Conservation (phyloP, 1,284 basidiomycete species). For the Naganishia liquefaciens region DNA sequence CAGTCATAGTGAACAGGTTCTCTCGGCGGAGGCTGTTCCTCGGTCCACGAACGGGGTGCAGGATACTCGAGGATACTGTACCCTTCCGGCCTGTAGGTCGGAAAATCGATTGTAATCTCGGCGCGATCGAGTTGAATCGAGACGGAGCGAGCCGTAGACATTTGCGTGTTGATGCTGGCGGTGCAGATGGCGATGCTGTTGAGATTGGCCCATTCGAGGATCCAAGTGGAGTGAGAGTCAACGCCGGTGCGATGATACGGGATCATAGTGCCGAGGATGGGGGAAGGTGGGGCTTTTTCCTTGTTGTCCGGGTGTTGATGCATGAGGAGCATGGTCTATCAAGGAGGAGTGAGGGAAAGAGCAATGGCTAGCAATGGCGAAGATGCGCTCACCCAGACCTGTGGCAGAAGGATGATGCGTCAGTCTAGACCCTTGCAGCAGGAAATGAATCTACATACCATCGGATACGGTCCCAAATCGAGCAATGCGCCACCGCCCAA, state of each 20-base stretch:
- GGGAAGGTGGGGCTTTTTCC: conserved; percentile 59
- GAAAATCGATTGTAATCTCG: conserved; percentile 42
- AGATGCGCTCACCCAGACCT: conserved; percentile 26
- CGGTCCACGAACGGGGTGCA: conserved; percentile 33
- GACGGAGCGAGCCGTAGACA: conserved; percentile 38
- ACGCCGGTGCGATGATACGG: conserved; percentile 70
- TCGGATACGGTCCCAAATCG: conserved; percentile 82
- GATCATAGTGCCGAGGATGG: conserved; percentile 52
- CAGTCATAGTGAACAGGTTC: conserved; percentile 59
- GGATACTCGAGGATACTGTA: conserved; percentile 33
- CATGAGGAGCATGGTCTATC: conserved; percentile 71
- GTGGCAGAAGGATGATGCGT: not conserved
- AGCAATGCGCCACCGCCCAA: conserved; percentile 82
- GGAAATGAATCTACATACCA: conserved; percentile 71
- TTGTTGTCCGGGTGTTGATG: conserved; percentile 68
- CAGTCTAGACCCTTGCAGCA: not conserved
- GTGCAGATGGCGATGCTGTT: conserved; percentile 40
- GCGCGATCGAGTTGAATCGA: conserved; percentile 47
- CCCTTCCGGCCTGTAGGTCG: conserved; percentile 28
- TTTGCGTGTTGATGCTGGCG: conserved; percentile 38
- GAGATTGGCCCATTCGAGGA: conserved; percentile 64
- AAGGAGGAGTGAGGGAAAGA: not conserved
- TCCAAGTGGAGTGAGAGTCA: conserved; percentile 74
- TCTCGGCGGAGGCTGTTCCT: conserved; percentile 52
- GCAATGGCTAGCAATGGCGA: not conserved